phyloP scores from a whole-genome alignment of 176 grass and related monocot species.

The Poa pratensis region DNA sequence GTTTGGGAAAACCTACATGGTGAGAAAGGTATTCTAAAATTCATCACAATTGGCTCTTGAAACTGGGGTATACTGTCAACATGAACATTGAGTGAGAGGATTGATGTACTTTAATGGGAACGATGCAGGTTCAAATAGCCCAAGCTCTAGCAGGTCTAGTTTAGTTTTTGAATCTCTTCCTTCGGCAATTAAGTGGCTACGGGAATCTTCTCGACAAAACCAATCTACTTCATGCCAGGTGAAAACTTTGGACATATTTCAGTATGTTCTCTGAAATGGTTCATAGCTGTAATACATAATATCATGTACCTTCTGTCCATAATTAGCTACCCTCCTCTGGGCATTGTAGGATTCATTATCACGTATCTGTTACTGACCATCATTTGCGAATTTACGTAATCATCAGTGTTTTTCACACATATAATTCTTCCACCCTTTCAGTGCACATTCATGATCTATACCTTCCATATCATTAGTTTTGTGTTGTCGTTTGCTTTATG shows the following conservation, averaged over 20 bases:
- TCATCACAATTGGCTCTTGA: slow-evolving; percentile 12
- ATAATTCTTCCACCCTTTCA: background rate
- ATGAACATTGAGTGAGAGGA: slow-evolving; percentile 35
- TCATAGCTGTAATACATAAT: background rate
- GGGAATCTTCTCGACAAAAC: slow-evolving; percentile 66
- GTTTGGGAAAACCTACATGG: slow-evolving; percentile 71
- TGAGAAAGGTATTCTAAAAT: slow-evolving; percentile 62
- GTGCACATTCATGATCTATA: slow-evolving; percentile 25
- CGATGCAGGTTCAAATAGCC: slow-evolving; percentile 56
- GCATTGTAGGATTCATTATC: background rate
- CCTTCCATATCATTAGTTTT: background rate
- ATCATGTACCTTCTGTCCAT: slow-evolving; percentile 15
- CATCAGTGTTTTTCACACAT: slow-evolving; percentile 4
- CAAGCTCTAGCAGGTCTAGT: slow-evolving; percentile 45
- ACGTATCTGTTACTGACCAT: slow-evolving; percentile 10
- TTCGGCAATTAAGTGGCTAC: slow-evolving; percentile 79
- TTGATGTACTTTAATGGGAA: slow-evolving; percentile 30
- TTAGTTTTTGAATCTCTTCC: slow-evolving; percentile 83
- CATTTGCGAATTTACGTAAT: slow-evolving; percentile 16
- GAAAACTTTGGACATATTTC: slow-evolving; percentile 31
- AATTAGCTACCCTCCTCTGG: slow-evolving; percentile 13
- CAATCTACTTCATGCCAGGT: slow-evolving; percentile 72
- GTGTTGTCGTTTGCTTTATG: slow-evolving; percentile 13
- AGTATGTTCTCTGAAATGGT: slow-evolving; percentile 36
- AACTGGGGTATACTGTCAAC: slow-evolving; percentile 27